These are phyloP conservation scores for Hylodesmum podocarpum DNA, from an alignment of 306 rosid genomes.

Conservation along the genomic window DNA sequence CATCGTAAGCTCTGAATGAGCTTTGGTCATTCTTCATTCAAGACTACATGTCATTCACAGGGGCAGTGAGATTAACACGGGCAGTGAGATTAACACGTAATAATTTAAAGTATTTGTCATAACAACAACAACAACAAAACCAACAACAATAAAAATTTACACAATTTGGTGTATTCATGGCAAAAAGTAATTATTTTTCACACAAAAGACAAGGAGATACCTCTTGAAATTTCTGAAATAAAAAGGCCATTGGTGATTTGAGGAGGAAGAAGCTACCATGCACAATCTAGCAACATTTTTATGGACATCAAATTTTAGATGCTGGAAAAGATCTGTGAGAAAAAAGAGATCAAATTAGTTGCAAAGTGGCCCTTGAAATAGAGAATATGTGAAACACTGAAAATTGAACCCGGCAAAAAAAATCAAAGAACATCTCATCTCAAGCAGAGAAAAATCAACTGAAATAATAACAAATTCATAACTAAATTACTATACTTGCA, in stretches of 20 bases:
- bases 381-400: background rate
- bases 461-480: background rate
- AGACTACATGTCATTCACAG: background rate
- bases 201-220: conserved; percentile 36
- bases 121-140: background rate
- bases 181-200: background rate
- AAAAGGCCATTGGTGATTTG: conserved; percentile 56
- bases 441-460: background rate
- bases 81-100: background rate
- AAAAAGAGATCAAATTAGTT: conserved; percentile 6
- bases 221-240: conserved; percentile 87
- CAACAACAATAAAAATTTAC: background rate
- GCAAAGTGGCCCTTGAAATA: background rate
- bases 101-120: background rate
- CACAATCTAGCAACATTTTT: background rate
- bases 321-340: conserved; percentile 21
- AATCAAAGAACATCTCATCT: background rate
- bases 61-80: background rate
- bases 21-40: background rate
- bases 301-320: background rate
- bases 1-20: background rate
- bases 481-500: background rate
- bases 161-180: background rate
- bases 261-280: conserved; percentile 15
- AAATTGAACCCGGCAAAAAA: background rate